Evolutionary conservation across 2,329 filamentous ascomycete species (phyloP).

Genomic region (Monilinia polystroma): DNA sequence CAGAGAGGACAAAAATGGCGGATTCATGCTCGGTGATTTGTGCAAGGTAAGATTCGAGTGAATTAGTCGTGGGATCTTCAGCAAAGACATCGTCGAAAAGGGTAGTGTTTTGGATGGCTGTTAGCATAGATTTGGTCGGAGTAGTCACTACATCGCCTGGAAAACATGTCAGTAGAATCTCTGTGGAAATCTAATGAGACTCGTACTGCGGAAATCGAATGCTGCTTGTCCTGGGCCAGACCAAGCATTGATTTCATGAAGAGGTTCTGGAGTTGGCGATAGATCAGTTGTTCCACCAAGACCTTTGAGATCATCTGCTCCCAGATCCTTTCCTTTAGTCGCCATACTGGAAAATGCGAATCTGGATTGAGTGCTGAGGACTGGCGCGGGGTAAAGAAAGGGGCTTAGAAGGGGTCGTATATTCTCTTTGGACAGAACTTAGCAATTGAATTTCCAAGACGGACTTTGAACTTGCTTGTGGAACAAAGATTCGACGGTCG

Average conservation of each 20-base stretch:
- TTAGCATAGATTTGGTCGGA: conserved; percentile 77
- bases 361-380: background rate
- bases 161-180: conserved; percentile 7
- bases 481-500: background rate
- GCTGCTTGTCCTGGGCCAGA: conserved; percentile 38
- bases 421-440: conserved; percentile 16
- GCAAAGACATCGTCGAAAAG: conserved; percentile 81
- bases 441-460: background rate
- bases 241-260: conserved; percentile 35
- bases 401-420: background rate
- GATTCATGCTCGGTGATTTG: conserved; percentile 71
- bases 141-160: conserved; percentile 69
- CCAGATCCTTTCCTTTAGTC: conserved; percentile 1
- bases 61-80: conserved; percentile 76
- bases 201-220: conserved; percentile 41
- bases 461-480: conserved; percentile 13
- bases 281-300: conserved; percentile 28
- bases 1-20: conserved; percentile 78
- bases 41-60: conserved; percentile 73
- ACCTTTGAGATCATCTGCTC: conserved; percentile 22
- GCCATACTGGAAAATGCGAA: conserved; percentile 2
- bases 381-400: conserved; percentile 1
- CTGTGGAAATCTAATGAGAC: background rate
- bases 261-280: conserved; percentile 20
- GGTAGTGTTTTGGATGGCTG: conserved; percentile 70